Evolutionary conservation across 768 basidiomycete genomes (phyloP).

Genomic region (Clitopilus hobsonii): DNA sequence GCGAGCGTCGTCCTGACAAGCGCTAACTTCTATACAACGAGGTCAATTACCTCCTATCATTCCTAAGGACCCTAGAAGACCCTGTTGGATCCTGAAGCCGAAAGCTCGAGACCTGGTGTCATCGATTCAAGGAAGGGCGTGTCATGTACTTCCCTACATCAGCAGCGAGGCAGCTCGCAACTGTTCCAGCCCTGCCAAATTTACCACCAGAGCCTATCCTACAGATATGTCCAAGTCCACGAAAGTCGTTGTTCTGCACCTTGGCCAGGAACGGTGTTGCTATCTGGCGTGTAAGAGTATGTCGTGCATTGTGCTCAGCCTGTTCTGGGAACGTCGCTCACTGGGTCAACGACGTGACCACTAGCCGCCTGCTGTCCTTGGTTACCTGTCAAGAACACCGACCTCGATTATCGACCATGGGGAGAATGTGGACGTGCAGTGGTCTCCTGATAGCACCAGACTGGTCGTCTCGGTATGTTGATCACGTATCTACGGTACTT

Average conservation of each 20-base stretch:
- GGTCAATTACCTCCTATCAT: no score
- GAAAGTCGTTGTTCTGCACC: conserved; percentile 74
- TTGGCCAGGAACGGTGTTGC: conserved; percentile 68
- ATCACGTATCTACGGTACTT: no score
- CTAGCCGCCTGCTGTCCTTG: conserved; percentile 69
- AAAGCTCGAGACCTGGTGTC: no score
- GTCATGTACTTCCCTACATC: conserved; percentile 85
- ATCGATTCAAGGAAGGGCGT: neutral
- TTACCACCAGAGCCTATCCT: conserved; percentile 54
- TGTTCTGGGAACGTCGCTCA: neutral
- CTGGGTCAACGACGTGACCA: conserved; percentile 4
- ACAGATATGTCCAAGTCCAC: conserved; percentile 56
- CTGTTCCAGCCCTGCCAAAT: conserved; percentile 65
- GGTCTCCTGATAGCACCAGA: conserved; percentile 79
- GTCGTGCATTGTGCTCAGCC: neutral
- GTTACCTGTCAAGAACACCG: conserved; percentile 70
- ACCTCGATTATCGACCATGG: conserved; percentile 81
- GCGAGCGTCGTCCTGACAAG: no score
- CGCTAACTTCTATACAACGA: no score
- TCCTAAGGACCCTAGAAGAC: neutral
- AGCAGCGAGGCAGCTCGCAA: conserved; percentile 68
- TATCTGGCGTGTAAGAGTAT: conserved; percentile 79
- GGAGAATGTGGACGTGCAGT: conserved; percentile 67
- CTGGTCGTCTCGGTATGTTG: conserved; percentile 73
- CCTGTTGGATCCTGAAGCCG: neutral